Evolutionary conservation across 257 asterid species (phyloP), one percentile per base, ranked within the genome.

Genomic region (Lavandula angustifolia): DNA sequence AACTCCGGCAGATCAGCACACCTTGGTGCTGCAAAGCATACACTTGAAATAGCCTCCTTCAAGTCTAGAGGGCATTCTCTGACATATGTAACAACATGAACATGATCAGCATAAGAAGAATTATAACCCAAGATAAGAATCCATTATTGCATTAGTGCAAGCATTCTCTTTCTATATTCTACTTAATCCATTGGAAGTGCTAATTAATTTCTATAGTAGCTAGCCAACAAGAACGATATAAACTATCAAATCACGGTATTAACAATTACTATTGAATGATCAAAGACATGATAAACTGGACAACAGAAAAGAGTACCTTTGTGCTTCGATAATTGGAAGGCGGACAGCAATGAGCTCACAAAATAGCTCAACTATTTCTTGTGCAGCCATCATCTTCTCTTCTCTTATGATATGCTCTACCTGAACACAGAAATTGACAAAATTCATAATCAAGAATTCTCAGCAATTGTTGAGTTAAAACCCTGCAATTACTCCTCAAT

Each of bases 21-120:
- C 77, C 99, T 86, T 60, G 97, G 99, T 67, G 99, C 96, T 11
- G 99, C 96, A 80, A 90, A 94, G 83, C 98, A 90, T 64, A 94
- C 66, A 58, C 96, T 94, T 52, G 96, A 90, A 78, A 94, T 94
- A 9, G 98, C 95, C 77, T 94, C 99, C 73, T 94, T 94, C 87
- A 94, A 76, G 75, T 94, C 99, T 70, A 90, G 71, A 63, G 99
- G 99, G 56, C 99, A 94, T 70, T 94, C 98, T 91, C 98, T 90
- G 83, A 72, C 66, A 51, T 33, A 22, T 6, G 50, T 43, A 54
- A 37, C 27, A 49, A 5, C 49, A 46, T 35, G 41, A 48, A 73
- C 27, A 67, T 34, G 49, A 31, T 69, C 50, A 8, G 52, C 12
- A 10, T 3, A 13, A 53, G 9, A 40, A 68, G 43, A 66, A 62